Base-by-base conservation (phyloP, 148 eudicot genomes). In the Heliosperma pusillum region DNA sequence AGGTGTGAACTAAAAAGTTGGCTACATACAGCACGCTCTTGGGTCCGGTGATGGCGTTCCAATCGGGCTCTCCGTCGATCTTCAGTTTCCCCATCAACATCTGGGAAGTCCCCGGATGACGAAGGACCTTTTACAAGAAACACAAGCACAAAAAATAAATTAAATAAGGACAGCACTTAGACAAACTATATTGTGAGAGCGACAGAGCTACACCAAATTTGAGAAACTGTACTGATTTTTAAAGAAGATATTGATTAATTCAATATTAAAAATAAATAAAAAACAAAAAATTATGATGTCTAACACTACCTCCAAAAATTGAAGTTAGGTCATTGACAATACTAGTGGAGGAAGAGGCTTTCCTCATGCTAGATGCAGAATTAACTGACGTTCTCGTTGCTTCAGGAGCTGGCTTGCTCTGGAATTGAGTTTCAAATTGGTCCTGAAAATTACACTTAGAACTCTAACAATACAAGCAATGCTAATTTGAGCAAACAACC, bases 1-100 rank as follows among this genome's bases (percentile, higher is more conserved):
- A 7, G 47, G 26, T 60, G 74, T 21, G 24, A 33, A 26, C 50
- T 26, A 19, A 55, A 62, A 66, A n/a, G 42, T 47, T 68, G 10
- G 30, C 22, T 29, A 82, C 83, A 74, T 85, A 85, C 87, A 61
- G 87, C 85, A 59, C 87, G 85, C 81, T 85, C 81, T 80, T 85
- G 79, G 50, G 85, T 85, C 75, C 87, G 80, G 53, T 85, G 87
- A 53, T 85, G 83, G 33, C 87, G 87, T 72, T 85, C 85, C 80
- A 80, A 74, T 75, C 87, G 79, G 73, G 87, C 87, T 80, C 73
- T 82, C 68, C 85, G 79, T 33, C 87, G 80, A 13, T 85, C 87
- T 17, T 82, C 85, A 22, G 76, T 85, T 74, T 85, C 87, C 69
- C 85, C 85, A 22, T 80, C 81, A 82, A 82, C 64, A 50, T 82